These are phyloP conservation scores for Alternaria brassicae DNA, from an alignment of 2,329 filamentous ascomycete species.

Conservation along the genomic window DNA sequence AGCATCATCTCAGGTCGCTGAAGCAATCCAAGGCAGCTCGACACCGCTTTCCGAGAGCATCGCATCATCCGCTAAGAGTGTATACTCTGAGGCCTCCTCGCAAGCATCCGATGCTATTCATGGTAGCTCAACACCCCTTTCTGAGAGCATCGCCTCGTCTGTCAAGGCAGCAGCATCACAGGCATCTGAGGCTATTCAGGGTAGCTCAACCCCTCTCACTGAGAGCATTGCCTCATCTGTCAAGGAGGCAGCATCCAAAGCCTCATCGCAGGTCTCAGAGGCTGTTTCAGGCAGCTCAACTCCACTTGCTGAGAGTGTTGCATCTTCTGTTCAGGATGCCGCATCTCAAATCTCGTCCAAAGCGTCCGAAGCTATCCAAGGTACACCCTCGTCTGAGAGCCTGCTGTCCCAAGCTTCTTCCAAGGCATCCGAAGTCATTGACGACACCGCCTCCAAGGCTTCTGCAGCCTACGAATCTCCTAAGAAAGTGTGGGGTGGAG, in stretches of 20 bases:
- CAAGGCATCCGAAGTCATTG: slow-evolving; percentile 28
- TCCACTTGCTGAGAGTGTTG: slow-evolving; percentile 41
- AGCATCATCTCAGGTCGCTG: slow-evolving; percentile 47
- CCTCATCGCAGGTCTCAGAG: slow-evolving; percentile 39
- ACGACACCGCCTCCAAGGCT: slow-evolving; percentile 29
- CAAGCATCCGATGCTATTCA: slow-evolving; percentile 41
- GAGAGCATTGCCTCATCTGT: slow-evolving; percentile 49
- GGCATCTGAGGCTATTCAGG: too few relatives aligned
- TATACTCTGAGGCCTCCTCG: slow-evolving; percentile 44
- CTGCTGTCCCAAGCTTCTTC: slow-evolving; percentile 37
- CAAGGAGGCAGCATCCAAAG: slow-evolving; percentile 45
- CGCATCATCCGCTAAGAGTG: slow-evolving; percentile 48
- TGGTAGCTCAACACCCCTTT: slow-evolving; percentile 39
- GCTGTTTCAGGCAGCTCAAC: slow-evolving; percentile 40
- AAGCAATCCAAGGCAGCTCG: slow-evolving; percentile 44
- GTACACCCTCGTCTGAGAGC: slow-evolving; percentile 23
- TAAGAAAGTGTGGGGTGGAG: slow-evolving; percentile 62
- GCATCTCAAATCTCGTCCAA: slow-evolving; percentile 42
- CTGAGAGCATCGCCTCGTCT: slow-evolving; percentile 46
- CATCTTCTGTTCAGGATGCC: slow-evolving; percentile 48
- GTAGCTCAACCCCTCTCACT: slow-evolving; percentile 37
- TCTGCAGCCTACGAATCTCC: slow-evolving; percentile 43
- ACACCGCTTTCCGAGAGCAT: slow-evolving; percentile 44
- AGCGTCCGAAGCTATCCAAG: slow-evolving; percentile 34
- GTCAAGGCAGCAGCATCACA: slow-evolving; percentile 49